A percentile compares a stretch with the other conserved stretches of the same genome.
Evolutionary conservation across 805 yeast genomes (phyloP).

Genomic region (Hanseniaspora lachancei): DNA sequence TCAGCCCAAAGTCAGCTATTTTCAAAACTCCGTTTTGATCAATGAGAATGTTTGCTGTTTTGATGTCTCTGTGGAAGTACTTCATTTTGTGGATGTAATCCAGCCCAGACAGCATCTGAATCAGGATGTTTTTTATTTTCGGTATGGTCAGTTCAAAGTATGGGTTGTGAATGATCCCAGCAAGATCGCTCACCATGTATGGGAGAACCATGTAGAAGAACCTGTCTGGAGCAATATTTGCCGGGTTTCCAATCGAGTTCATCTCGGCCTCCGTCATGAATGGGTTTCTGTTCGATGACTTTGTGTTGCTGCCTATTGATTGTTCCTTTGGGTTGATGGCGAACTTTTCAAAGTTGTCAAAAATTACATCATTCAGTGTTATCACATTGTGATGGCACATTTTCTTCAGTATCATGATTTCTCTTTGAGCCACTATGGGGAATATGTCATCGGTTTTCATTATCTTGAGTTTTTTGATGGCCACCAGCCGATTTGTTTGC

Average conservation of each 20-base stretch:
- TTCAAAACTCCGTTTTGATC: constrained; percentile 66
- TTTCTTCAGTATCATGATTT: constrained; percentile 65
- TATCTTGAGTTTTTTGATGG: constrained; percentile 72
- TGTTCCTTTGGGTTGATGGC: constrained; percentile 1
- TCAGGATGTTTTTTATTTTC: constrained; percentile 72
- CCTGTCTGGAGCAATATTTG: constrained; percentile 21
- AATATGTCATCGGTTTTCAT: constrained; percentile 41
- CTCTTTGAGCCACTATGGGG: constrained; percentile 91
- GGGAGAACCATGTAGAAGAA: constrained; percentile 78
- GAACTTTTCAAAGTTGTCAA: constrained; percentile 30
- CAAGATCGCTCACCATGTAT: constrained; percentile 82
- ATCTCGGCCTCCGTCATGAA: constrained; percentile 12
- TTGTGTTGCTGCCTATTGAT: background rate
- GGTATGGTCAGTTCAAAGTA: constrained; percentile 43
- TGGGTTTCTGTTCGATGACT: constrained; percentile 9
- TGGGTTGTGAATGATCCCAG: constrained; percentile 79
- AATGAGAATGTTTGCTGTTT: constrained; percentile 86
- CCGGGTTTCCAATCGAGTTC: constrained; percentile 12
- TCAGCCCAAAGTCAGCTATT: constrained; percentile 92
- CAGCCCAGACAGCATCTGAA: constrained; percentile 66
- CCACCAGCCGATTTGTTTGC: constrained; percentile 50
- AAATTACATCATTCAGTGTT: constrained; percentile 66
- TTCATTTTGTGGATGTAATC: constrained; percentile 52
- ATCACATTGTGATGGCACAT: constrained; percentile 60
- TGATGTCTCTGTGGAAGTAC: constrained; percentile 77